A percentile compares a stretch with the other conserved stretches of the same genome.
Conservation (phyloP, 257 asterid species). For the Schizonepeta tenuifolia region DNA sequence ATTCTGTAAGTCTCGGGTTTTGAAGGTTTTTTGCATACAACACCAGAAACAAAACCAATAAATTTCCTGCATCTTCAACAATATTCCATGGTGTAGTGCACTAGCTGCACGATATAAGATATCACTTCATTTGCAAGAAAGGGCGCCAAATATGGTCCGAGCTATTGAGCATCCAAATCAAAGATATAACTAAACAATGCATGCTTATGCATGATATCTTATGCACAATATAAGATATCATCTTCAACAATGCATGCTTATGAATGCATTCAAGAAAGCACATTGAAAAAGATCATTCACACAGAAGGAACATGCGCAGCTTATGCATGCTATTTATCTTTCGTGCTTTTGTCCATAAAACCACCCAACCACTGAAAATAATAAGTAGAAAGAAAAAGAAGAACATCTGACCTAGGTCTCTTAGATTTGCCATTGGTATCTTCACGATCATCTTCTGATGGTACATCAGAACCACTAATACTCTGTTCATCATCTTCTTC, state of each 20-base stretch:
- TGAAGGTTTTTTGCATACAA: not conserved
- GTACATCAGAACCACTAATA: conserved; percentile 61
- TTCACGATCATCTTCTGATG: conserved; percentile 60
- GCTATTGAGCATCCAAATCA: not conserved
- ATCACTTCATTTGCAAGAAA: not conserved
- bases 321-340: not conserved
- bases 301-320: not conserved
- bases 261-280: not conserved
- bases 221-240: too few relatives aligned
- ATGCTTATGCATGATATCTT: too few relatives aligned
- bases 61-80: not conserved
- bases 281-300: not conserved
- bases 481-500: conserved; percentile 65
- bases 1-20: not conserved
- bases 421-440: conserved; percentile 36
- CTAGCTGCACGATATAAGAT: not conserved
- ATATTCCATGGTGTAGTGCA: not conserved
- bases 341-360: not conserved
- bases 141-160: not conserved
- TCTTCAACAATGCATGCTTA: too few relatives aligned
- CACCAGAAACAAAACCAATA: not conserved
- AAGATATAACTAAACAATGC: not conserved
- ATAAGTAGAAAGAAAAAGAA: not conserved
- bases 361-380: not conserved
- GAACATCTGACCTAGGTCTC: conserved; percentile 65